Percentiles rank a stretch among this genome's conserved stretches.
Conservation (phyloP, 148 eudicot genomes). For the Euryodendron excelsum region DNA sequence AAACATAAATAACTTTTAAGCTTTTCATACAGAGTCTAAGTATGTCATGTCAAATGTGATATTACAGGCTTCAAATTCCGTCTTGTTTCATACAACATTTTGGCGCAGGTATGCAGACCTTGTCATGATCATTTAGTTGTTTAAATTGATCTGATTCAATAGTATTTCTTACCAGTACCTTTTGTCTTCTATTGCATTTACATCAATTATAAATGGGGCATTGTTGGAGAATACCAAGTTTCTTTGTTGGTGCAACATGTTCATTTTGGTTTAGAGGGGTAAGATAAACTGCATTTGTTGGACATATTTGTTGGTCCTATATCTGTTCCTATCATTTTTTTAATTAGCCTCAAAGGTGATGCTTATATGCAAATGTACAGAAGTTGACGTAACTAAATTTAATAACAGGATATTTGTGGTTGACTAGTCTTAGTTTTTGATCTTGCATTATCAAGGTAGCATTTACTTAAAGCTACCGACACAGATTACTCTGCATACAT, state of each 20-base stretch:
- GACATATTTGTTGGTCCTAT: no score
- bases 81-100: constrained; percentile 80
- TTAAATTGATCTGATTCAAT: background rate
- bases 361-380: no score
- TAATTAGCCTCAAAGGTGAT: no score
- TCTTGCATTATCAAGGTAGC: no score
- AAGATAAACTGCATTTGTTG: background rate
- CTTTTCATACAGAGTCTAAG: constrained; percentile 13
- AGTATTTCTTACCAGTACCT: background rate
- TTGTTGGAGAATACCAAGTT: background rate
- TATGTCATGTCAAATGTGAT: constrained; percentile 3
- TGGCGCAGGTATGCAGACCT: constrained; percentile 70
- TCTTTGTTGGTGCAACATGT: background rate
- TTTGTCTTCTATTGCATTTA: background rate
- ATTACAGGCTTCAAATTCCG: constrained; percentile 72
- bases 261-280: background rate
- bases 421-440: no score
- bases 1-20: background rate
- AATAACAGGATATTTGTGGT: no score
- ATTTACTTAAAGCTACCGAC: no score
- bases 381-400: no score
- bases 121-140: constrained; percentile 12
- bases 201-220: background rate
- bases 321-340: background rate
- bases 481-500: no score